phyloP scores from a whole-genome alignment of 140 eudicot species.

The Erigeron philadelphicus region DNA sequence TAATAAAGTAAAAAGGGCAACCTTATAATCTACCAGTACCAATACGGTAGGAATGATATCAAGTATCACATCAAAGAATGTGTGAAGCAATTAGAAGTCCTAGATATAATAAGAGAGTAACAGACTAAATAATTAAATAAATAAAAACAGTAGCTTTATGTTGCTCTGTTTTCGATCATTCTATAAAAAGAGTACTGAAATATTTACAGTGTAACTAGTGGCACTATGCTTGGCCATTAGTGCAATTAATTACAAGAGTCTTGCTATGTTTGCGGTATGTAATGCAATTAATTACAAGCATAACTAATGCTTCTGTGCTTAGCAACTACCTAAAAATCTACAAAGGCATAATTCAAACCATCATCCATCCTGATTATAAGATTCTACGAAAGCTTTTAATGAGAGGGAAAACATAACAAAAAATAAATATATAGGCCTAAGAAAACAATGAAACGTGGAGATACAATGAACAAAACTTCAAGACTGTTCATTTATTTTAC shows the following conservation, averaged over 20 bases:
- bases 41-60: slow-evolving; percentile 6
- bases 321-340: slow-evolving; percentile 6
- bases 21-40: slow-evolving; percentile 1
- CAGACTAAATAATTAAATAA: not conserved
- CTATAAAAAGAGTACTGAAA: not conserved
- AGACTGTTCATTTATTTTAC: not conserved
- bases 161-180: not conserved
- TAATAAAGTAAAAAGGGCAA: not conserved
- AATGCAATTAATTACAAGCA: not conserved
- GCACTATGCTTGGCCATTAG: slow-evolving; percentile 2
- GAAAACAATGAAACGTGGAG: not conserved
- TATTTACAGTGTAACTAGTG: not conserved
- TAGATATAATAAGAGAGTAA: slow-evolving; percentile 1
- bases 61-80: slow-evolving; percentile 4
- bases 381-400: slow-evolving; percentile 1
- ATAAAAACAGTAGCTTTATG: not conserved
- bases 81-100: slow-evolving; percentile 14
- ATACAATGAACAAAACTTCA: not conserved
- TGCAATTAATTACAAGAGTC: not conserved
- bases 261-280: not conserved
- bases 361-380: slow-evolving; percentile 6
- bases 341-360: slow-evolving; percentile 11
- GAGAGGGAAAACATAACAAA: slow-evolving; percentile 4
- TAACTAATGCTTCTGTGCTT: slow-evolving; percentile 8
- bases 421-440: not conserved